Conservation (phyloP, 768 basidiomycete species). For the Sporobolomyces roseus region DNA sequence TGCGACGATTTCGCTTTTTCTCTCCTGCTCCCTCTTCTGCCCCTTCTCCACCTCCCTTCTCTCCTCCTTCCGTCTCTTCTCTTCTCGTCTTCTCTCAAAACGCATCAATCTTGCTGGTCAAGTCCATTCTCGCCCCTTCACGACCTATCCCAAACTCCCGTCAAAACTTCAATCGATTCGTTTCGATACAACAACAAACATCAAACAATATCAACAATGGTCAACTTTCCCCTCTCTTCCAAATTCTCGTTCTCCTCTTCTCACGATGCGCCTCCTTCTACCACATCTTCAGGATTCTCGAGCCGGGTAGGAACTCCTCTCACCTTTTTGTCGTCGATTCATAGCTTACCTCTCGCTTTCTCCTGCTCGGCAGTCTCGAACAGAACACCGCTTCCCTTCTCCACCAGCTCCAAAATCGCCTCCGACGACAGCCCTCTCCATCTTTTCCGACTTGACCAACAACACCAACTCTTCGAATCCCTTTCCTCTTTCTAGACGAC, state of each 20-base stretch:
- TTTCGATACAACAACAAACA: too few relatives aligned
- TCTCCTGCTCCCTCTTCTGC: not conserved
- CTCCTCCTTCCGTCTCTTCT: not conserved
- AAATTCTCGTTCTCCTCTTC: not conserved
- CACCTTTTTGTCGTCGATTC: not conserved
- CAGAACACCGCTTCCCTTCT: not conserved
- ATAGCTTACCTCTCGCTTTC: not conserved
- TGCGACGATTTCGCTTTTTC: too few relatives aligned
- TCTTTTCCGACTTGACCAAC: not conserved
- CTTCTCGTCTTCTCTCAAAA: not conserved
- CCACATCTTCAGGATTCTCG: not conserved
- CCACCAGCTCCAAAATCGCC: slow-evolving; percentile 2
- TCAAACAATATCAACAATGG: too few relatives aligned
- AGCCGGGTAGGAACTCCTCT: not conserved
- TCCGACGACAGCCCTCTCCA: slow-evolving; percentile 10
- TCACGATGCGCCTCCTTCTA: not conserved
- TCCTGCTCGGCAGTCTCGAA: not conserved
- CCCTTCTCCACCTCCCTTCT: not conserved
- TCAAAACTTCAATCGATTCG: not conserved
- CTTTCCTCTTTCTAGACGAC: not conserved
- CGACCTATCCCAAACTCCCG: not conserved
- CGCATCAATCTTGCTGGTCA: slow-evolving; percentile 17
- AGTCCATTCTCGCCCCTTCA: not conserved
- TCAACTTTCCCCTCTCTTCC: slow-evolving; percentile 9
- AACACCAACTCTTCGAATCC: not conserved